These are phyloP conservation scores for Aphanomyces euteiches DNA, from an alignment of 352 stramenopile species.

Conservation along the genomic window DNA sequence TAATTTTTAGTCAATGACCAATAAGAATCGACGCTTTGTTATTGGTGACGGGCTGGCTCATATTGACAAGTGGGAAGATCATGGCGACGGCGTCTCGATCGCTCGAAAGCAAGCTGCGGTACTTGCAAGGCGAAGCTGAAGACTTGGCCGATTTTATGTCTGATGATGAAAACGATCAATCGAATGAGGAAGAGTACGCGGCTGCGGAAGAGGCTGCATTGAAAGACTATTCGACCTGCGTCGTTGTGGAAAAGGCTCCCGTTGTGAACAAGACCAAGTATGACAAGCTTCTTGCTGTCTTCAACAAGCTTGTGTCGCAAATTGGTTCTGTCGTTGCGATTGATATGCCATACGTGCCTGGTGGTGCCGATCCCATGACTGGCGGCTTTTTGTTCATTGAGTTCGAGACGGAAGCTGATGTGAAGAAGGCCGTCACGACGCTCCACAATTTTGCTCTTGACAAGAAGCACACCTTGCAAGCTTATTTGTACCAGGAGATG, in stretches of 20 bases:
- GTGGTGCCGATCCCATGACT: constrained; percentile 43
- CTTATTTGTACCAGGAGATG: constrained; percentile 90
- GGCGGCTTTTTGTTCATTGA: constrained; percentile 80
- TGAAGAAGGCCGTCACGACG: constrained; percentile 72
- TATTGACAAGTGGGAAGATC: too few relatives aligned
- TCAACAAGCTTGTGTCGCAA: constrained; percentile 86
- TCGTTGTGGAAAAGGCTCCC: constrained; percentile 77
- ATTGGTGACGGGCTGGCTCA: too few relatives aligned
- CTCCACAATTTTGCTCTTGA: constrained; percentile 91
- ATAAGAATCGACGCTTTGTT: too few relatives aligned
- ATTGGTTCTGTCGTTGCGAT: constrained; percentile 72
- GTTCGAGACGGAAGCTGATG: constrained; percentile 70
- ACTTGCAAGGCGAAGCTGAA: constrained; percentile 62
- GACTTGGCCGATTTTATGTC: constrained; percentile 78
- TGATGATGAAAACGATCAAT: constrained; percentile 70
- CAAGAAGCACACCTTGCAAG: constrained; percentile 95
- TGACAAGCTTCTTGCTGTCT: constrained; percentile 74
- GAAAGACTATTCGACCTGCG: constrained; percentile 72
- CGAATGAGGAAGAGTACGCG: constrained; percentile 50
- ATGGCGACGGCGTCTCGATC: constrained; percentile 49
- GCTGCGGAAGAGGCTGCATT: constrained; percentile 73
- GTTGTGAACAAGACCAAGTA: constrained; percentile 74
- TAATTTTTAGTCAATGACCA: too few relatives aligned
- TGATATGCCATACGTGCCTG: constrained; percentile 64
- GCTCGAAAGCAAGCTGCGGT: constrained; percentile 77